Base-by-base conservation (phyloP, 257 asterid species). In the Solanum sitiens region DNA sequence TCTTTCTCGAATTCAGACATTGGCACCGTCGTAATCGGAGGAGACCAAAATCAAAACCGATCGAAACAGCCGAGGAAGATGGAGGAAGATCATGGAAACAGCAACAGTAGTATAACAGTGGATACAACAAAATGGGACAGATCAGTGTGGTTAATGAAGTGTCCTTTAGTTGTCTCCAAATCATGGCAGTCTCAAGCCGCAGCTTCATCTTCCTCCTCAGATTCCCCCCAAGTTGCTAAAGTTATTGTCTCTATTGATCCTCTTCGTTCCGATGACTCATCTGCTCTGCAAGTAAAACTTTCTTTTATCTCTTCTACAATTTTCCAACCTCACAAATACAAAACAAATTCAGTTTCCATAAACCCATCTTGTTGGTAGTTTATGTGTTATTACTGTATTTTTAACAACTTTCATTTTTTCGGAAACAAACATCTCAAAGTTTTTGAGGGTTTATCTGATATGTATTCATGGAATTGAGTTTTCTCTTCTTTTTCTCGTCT, bases 141-240 rank as follows among this genome's bases (percentile, higher is more conserved):
- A 89, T 88, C 97, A 79, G 95, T 95, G 21, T 96, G 98, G 98
- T 93, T 96, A 32, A 95, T 96, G 98, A 96, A 96, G 94, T 95
- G 98, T 75, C 98, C 99, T 11, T 92, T 95, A 9, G 94, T 92
- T n/a, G 97, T 96, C 73, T 92, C 99, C 83, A 94, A 93, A 92
- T 92, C 97, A 2, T 96, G 99, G 99, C 94, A 93, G n/a, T 89
- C 97, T 83, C 92, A 89, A 61, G 90, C 93, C 83, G 91, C 97
- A 86, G 76, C 94, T 27, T 85, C 91, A 4, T 53, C 91, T 11
- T 85, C 92, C 87, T 87, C 93, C 79, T 73, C 92, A 76, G 97
- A 93, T 86, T 70, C 96, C 21, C 92, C 92, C 12, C 91, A 94
- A 35, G 93, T 93, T 73, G 94, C 97, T 3, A 96, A 96, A 93